These are phyloP conservation scores for Stagonosporopsis vannaccii DNA, from an alignment of 2,329 filamentous ascomycete species.

Conservation along the genomic window DNA sequence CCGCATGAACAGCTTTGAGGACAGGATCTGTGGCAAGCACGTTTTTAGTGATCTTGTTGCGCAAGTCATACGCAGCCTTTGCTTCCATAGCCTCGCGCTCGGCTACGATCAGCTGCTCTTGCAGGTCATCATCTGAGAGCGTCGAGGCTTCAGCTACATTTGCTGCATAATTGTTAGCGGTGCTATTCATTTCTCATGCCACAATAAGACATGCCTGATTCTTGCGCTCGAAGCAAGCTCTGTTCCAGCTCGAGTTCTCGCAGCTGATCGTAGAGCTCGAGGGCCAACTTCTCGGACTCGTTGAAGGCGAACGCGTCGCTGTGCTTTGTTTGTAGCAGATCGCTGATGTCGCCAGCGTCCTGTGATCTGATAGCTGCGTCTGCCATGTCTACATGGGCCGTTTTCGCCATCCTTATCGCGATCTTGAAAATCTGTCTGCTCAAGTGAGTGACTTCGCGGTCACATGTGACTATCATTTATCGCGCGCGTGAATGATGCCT, in stretches of 20 bases:
- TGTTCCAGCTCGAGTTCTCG: constrained; percentile 76
- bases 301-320: constrained; percentile 65
- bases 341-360: constrained; percentile 31
- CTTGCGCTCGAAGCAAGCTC: constrained; percentile 65
- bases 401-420: constrained; percentile 30
- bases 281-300: constrained; percentile 68
- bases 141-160: constrained; percentile 39
- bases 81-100: constrained; percentile 74
- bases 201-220: constrained; percentile 29
- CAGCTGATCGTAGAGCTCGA: constrained; percentile 75
- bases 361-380: constrained; percentile 22
- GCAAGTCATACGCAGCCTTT: constrained; percentile 72
- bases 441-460: constrained; percentile 2
- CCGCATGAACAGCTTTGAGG: constrained; percentile 77
- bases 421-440: background rate
- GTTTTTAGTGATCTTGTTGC: constrained; percentile 71
- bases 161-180: constrained; percentile 33
- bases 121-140: constrained; percentile 60
- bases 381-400: constrained; percentile 32
- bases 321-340: constrained; percentile 54
- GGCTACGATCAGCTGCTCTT: constrained; percentile 59
- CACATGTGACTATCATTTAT: constrained; percentile 20
- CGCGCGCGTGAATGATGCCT: constrained; percentile 29
- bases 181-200: background rate
- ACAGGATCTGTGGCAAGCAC: constrained; percentile 77